Base-by-base conservation (phyloP, 257 asterid species). In the Cinchona pubescens region DNA sequence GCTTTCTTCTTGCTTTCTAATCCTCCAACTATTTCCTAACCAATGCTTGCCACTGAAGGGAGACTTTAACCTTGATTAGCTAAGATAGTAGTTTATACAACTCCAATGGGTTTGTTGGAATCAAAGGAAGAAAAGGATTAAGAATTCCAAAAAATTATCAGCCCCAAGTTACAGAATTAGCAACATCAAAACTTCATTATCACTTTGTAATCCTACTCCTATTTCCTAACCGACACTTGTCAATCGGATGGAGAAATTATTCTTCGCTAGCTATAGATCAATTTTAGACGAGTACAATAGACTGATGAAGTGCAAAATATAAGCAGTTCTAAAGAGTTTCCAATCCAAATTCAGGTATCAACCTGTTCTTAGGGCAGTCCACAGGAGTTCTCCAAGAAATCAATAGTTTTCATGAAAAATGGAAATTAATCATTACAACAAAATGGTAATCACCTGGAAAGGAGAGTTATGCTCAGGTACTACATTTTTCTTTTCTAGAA, bases 381-480 rank as follows among this genome's bases (percentile, higher is more conserved):
- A 18, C 23, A 49, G 59, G 73, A 45, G 19, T 25, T 60, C 43
- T 61, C 48, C 56, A 45, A 38, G n/a, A 42, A 32, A 66, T 13
- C 16, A 29, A 58, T 51, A n/a, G 4, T 68, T 76, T 56, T 19
- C 34, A 55, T 13, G 59, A 46, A 38, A 59, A 45, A 9, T 21
- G 49, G 51, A 8, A 69, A 27, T 55, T 10, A 25, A 29, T 15
- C 7, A 9, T 63, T 25, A 64, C 23, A 71, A 49, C 48, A 49
- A 51, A 34, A 2, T 38, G 75, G 59, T 49, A 68, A 75, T 85
- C 88, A 95, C 99, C 99, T 92, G 99, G 89, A 95, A 91, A 78
- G 90, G 93, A 83, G 86, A 72, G 79, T 91, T 88, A 82, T 95
- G 98, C 79, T 95, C 99, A 71, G 98, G 98, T 81, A 91, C 97